Percentiles rank a stretch among this genome's conserved stretches.
phyloP scores from a whole-genome alignment of 352 stramenopile genomes.

The Phytophthora chlamydospora region DNA sequence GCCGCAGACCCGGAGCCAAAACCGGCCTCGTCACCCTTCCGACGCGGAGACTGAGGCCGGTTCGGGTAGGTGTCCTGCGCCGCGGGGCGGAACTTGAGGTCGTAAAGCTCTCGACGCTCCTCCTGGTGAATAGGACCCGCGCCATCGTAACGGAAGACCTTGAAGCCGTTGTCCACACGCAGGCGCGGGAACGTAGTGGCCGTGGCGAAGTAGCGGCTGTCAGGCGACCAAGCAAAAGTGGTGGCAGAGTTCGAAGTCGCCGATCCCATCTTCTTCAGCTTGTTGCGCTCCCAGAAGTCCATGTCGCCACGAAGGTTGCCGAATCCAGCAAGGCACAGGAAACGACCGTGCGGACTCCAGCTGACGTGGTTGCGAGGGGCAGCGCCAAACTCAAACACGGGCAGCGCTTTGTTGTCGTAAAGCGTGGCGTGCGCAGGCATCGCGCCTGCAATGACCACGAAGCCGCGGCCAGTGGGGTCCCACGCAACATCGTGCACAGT shows the following conservation, averaged over 20 bases:
- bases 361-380: conserved; percentile 96
- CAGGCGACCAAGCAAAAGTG: conserved; percentile 92
- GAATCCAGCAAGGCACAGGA: conserved; percentile 95
- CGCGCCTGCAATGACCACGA: conserved; percentile 94
- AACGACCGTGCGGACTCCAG: conserved; percentile 96
- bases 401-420: conserved; percentile 95
- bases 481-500: conserved; percentile 96
- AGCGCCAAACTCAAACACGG: conserved; percentile 96
- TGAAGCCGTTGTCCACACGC: conserved; percentile 98
- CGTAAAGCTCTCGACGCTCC: conserved; percentile 85
- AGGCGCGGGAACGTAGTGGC: conserved; percentile 97
- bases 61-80: conserved; percentile 85
- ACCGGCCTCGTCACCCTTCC: conserved; percentile 58
- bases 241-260: conserved; percentile 84
- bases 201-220: conserved; percentile 95
- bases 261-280: conserved; percentile 94
- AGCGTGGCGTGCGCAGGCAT: conserved; percentile 97
- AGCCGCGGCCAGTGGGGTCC: conserved; percentile 92
- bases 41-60: conserved; percentile 81
- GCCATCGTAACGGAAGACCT: conserved; percentile 97
- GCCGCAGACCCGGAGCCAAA: conserved; percentile 48
- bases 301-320: conserved; percentile 97
- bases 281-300: conserved; percentile 96
- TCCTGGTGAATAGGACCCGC: conserved; percentile 87
- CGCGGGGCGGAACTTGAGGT: conserved; percentile 87